phyloP scores from a whole-genome alignment of 345 rosid species.

The Theobroma cacao region DNA sequence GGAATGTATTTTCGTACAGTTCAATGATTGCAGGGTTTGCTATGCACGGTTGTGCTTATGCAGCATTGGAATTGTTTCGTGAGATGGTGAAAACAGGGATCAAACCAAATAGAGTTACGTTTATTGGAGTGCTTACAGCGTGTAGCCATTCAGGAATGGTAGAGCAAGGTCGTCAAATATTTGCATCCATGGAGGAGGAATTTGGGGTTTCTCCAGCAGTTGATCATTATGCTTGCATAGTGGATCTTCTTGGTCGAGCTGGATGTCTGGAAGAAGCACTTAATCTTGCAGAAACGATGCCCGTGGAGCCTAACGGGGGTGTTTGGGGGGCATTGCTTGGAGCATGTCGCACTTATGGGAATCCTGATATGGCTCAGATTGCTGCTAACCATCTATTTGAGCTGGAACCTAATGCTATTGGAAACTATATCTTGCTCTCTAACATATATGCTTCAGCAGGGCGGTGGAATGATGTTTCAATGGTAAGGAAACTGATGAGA shows the following conservation, averaged over 20 bases:
- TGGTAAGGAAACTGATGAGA: slow-evolving; percentile 51
- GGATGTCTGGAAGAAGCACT: slow-evolving; percentile 72
- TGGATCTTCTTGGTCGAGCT: slow-evolving; percentile 78
- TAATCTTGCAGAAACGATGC: slow-evolving; percentile 54
- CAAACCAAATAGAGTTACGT: slow-evolving; percentile 71
- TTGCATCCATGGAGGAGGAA: slow-evolving; percentile 52
- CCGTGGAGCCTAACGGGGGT: slow-evolving; percentile 53
- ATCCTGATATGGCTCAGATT: slow-evolving; percentile 62
- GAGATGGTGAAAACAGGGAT: slow-evolving; percentile 54
- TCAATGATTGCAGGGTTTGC: slow-evolving; percentile 87
- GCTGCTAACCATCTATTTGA: slow-evolving; percentile 65
- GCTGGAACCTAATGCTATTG: slow-evolving; percentile 65
- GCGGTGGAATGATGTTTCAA: slow-evolving; percentile 48
- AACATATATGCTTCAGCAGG: slow-evolving; percentile 61
- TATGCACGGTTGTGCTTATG: slow-evolving; percentile 62
- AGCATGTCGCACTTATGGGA: slow-evolving; percentile 61
- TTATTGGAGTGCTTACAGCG: slow-evolving; percentile 77
- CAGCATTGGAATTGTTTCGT: slow-evolving; percentile 55
- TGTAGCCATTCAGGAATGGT: slow-evolving; percentile 67
- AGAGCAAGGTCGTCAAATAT: slow-evolving; percentile 55
- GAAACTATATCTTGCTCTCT: slow-evolving; percentile 66
- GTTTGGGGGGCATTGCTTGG: slow-evolving; percentile 95
- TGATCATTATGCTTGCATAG: slow-evolving; percentile 79
- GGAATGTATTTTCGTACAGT: slow-evolving; percentile 72
- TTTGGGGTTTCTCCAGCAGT: slow-evolving; percentile 53